Conservation (phyloP, 441 rosid genomes). For the Iberis amara region DNA sequence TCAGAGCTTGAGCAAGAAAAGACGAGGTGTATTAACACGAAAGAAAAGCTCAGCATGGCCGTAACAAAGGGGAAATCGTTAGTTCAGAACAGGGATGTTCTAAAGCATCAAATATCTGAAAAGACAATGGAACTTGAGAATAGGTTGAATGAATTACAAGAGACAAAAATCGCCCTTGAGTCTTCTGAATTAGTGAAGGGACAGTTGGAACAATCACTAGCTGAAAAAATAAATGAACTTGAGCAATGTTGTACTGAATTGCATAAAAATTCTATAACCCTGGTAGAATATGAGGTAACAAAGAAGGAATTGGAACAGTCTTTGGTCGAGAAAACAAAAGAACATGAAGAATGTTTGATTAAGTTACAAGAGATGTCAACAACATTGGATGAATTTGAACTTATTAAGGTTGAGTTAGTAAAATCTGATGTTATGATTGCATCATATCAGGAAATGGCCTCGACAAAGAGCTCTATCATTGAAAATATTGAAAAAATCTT, state of each 20-base stretch:
- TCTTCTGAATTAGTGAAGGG: constrained; percentile 44
- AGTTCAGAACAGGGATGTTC: constrained; percentile 82
- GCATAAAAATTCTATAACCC: constrained; percentile 44
- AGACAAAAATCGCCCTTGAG: constrained; percentile 53
- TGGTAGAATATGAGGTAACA: constrained; percentile 47
- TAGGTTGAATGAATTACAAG: constrained; percentile 55
- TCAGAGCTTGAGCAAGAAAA: constrained; percentile 74
- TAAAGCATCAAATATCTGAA: constrained; percentile 71
- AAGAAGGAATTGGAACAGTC: constrained; percentile 47
- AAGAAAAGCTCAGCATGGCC: constrained; percentile 93
- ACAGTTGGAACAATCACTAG: constrained; percentile 51
- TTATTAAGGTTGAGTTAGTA: constrained; percentile 50
- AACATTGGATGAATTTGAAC: constrained; percentile 50
- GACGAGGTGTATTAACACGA: constrained; percentile 64
- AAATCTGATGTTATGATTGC: constrained; percentile 48
- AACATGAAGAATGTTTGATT: constrained; percentile 56
- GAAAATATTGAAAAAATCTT: constrained; percentile 52
- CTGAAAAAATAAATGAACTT: constrained; percentile 56
- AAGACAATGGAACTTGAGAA: constrained; percentile 68
- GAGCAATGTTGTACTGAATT: constrained; percentile 56
- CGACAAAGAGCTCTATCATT: constrained; percentile 41
- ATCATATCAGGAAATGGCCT: constrained; percentile 58
- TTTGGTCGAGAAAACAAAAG: constrained; percentile 54
- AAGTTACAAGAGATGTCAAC: constrained; percentile 54
- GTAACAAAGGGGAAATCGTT: constrained; percentile 91